Conservation (phyloP, 1,284 basidiomycete genomes). For the Moesziomyces parantarcticus region DNA sequence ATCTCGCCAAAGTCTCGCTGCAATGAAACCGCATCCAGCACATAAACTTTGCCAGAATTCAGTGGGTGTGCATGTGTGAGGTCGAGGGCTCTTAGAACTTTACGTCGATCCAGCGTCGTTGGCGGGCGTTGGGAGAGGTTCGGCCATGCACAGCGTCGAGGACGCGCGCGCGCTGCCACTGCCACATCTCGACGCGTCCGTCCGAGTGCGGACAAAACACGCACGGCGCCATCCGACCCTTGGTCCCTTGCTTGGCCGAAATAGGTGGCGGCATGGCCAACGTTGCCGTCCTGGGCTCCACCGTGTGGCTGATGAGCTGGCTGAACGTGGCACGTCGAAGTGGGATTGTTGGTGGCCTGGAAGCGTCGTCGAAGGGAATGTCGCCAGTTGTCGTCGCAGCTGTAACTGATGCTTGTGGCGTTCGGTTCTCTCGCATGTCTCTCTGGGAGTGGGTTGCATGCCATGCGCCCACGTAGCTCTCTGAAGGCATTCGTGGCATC, state of each 20-base stretch:
- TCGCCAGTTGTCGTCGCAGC: too few relatives aligned
- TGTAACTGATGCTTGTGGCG: too few relatives aligned
- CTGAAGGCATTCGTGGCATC: neutral
- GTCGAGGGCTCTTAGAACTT: conserved; percentile 17
- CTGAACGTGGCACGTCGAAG: conserved; percentile 5
- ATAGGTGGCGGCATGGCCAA: conserved; percentile 1
- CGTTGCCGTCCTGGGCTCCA: conserved; percentile 23
- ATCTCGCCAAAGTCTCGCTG: conserved; percentile 32
- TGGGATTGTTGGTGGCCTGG: neutral
- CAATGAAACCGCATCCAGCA: neutral
- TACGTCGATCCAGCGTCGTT: conserved; percentile 38
- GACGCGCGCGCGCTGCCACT: conserved; percentile 33
- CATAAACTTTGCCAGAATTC: neutral
- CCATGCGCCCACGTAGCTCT: conserved; percentile 19
- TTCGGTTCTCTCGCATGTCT: neutral
- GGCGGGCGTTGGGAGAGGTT: neutral
- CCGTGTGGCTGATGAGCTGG: conserved; percentile 13
- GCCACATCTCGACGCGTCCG: conserved; percentile 24
- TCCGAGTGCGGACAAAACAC: conserved; percentile 24
- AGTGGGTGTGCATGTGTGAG: neutral
- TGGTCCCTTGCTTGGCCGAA: neutral
- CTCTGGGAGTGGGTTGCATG: conserved; percentile 21
- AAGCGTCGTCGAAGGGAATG: too few relatives aligned
- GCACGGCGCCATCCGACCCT: conserved; percentile 6
- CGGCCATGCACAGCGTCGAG: conserved; percentile 37